Evolutionary conservation across 257 asterid genomes (phyloP).

Genomic region (Solanum sitiens): DNA sequence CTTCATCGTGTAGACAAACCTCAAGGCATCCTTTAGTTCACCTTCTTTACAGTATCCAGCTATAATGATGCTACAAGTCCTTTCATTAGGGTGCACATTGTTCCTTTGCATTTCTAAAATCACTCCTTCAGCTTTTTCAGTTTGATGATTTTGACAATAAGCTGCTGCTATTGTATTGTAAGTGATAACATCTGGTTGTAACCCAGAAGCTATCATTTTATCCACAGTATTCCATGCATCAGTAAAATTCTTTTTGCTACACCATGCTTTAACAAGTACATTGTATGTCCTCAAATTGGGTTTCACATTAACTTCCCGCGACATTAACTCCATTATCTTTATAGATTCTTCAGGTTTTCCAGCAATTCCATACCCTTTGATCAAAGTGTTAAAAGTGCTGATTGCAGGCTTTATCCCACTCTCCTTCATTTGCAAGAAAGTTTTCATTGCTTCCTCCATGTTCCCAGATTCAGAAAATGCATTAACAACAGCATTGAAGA

Average conservation of each 20-base stretch:
- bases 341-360: conserved; percentile 63
- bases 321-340: conserved; percentile 42
- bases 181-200: conserved; percentile 44
- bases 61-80: conserved; percentile 55
- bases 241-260: conserved; percentile 28
- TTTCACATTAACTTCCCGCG: conserved; percentile 30
- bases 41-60: conserved; percentile 68
- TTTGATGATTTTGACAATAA: conserved; percentile 39
- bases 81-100: conserved; percentile 44
- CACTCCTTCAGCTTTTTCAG: conserved; percentile 37
- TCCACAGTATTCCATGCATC: conserved; percentile 46
- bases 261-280: conserved; percentile 62
- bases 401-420: conserved; percentile 46
- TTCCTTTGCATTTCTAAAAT: conserved; percentile 48
- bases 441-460: conserved; percentile 59
- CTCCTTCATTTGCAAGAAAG: conserved; percentile 45
- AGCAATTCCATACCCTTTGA: conserved; percentile 61
- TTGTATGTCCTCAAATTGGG: conserved; percentile 58
- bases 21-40: conserved; percentile 41
- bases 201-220: conserved; percentile 43
- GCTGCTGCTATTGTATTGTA: conserved; percentile 52
- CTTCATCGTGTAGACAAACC: conserved; percentile 52
- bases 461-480: conserved; percentile 69
- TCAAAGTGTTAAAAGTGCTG: conserved; percentile 55
- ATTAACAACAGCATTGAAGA: conserved; percentile 58